Percentiles rank a stretch among this genome's conserved stretches.
Conservation (phyloP, 352 stramenopile genomes). For the Globisporangium irregulare region DNA sequence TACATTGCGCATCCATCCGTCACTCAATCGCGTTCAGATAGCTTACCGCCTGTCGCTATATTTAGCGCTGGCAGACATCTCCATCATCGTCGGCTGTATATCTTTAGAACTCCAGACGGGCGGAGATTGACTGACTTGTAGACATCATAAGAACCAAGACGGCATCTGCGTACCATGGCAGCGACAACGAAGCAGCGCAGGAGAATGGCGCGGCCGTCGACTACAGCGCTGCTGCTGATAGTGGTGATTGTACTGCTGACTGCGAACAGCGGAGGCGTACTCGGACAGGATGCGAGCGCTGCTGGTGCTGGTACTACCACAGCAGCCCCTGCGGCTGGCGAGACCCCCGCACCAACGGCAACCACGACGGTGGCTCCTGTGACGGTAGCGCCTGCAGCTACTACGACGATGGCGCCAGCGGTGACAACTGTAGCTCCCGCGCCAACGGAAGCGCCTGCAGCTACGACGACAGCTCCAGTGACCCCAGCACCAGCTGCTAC, state of each 20-base stretch:
- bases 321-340: background rate
- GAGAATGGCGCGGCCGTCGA: background rate
- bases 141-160: background rate
- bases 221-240: background rate
- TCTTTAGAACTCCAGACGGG: background rate
- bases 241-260: background rate
- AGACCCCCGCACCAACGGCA: background rate
- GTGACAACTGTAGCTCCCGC: slow-evolving; percentile 6
- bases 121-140: background rate
- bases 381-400: background rate
- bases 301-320: background rate
- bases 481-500: slow-evolving; percentile 3
- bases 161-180: background rate
- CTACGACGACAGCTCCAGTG: background rate
- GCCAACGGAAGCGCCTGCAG: slow-evolving; percentile 7
- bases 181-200: background rate
- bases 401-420: background rate
- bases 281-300: background rate
- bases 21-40: background rate
- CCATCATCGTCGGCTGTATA: background rate
- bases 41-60: background rate
- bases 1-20: background rate
- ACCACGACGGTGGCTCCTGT: background rate
- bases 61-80: background rate
- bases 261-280: background rate